These are phyloP conservation scores for Cucumis variabilis DNA, from an alignment of 331 rosid species.

Conservation along the genomic window DNA sequence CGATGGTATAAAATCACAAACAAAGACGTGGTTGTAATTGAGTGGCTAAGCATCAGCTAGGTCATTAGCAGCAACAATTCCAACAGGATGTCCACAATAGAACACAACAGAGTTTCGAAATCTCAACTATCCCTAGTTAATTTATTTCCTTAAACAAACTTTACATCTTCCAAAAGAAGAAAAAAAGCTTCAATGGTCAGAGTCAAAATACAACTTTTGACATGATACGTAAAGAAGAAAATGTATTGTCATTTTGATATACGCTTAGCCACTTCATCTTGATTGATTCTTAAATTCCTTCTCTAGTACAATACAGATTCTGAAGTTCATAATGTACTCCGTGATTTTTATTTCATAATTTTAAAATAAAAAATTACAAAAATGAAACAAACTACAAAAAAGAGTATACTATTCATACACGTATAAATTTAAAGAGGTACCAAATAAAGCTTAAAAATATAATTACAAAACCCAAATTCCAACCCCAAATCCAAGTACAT, in stretches of 20 bases:
- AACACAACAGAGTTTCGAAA: conserved; percentile 66
- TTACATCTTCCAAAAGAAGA: background rate
- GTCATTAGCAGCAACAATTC: conserved; percentile 89
- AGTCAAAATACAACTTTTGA: background rate
- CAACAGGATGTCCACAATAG: conserved; percentile 81
- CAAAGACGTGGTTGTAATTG: conserved; percentile 89
- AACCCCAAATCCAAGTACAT: too few species aligned
- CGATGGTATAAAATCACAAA: conserved; percentile 88
- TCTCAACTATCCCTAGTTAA: background rate
- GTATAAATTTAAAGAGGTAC: too few species aligned
- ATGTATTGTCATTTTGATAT: background rate
- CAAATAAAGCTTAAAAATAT: too few species aligned
- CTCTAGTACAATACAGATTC: background rate
- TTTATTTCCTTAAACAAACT: background rate
- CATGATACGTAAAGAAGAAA: background rate
- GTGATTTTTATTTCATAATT: too few species aligned
- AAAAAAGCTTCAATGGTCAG: background rate
- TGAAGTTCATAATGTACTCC: conserved; percentile 17
- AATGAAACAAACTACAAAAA: too few species aligned
- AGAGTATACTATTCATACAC: too few species aligned
- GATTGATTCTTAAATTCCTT: background rate
- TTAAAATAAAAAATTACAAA: too few species aligned
- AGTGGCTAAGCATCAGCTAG: conserved; percentile 68
- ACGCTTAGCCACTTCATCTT: background rate
- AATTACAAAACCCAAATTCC: too few species aligned